phyloP scores from a whole-genome alignment of 805 yeast species.

The Saccharomycopsis sp. region DNA sequence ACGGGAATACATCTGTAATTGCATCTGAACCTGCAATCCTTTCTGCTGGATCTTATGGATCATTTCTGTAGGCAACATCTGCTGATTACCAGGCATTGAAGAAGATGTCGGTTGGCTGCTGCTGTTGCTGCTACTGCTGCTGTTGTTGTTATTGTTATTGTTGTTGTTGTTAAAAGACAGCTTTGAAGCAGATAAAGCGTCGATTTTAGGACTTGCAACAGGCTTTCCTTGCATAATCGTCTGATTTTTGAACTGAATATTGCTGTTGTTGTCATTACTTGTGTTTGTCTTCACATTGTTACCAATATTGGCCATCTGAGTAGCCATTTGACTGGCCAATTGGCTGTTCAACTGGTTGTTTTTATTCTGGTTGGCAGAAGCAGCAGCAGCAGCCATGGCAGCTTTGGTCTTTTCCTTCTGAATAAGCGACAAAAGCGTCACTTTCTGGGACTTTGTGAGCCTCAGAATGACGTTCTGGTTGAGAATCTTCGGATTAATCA shows the following conservation, averaged over 20 bases:
- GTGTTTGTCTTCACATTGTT: not conserved
- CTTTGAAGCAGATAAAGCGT: not conserved
- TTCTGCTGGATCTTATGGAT: not conserved
- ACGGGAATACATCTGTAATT: not conserved
- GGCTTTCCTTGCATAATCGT: not conserved
- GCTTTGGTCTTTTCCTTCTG: not conserved
- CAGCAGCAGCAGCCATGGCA: not conserved
- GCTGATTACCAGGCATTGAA: too few species aligned
- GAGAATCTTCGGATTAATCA: not conserved
- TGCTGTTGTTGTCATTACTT: not conserved
- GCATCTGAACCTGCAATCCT: not conserved
- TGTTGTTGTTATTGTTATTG: not conserved
- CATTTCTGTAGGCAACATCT: not conserved
- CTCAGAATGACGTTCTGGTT: not conserved
- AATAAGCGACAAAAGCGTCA: not conserved
- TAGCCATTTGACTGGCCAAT: not conserved
- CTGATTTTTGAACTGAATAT: too few species aligned
- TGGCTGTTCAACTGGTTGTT: slow-evolving; percentile 1
- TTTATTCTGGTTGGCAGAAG: slow-evolving; percentile 1
- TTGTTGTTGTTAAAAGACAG: not conserved
- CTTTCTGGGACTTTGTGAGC: not conserved
- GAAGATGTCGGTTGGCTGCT: too few species aligned
- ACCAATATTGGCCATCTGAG: not conserved
- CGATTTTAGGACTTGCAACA: not conserved
- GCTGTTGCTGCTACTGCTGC: too few species aligned